phyloP scores from a whole-genome alignment of 257 asterid species.

The Solanum phureja region DNA sequence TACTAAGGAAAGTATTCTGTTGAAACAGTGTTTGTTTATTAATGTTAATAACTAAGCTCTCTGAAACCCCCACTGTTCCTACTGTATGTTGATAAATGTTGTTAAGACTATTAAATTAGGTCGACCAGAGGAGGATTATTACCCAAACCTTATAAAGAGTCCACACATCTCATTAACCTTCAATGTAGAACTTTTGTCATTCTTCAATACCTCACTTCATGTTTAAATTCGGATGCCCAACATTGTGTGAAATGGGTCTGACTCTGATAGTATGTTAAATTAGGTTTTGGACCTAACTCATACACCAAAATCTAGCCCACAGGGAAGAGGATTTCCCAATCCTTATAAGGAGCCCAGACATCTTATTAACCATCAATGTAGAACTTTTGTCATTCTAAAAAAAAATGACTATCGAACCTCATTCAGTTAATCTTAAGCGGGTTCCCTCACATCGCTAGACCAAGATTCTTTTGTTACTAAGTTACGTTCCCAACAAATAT shows the following conservation, averaged over 20 bases:
- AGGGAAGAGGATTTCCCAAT: too few relatives aligned
- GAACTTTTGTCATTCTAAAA: too few relatives aligned
- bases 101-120: not conserved
- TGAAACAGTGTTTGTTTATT: slow-evolving; percentile 1
- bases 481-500: too few relatives aligned
- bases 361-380: too few relatives aligned
- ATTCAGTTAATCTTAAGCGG: too few relatives aligned
- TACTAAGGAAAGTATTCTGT: slow-evolving; percentile 32
- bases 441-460: not conserved
- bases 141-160: not conserved
- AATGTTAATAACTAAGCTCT: slow-evolving; percentile 20
- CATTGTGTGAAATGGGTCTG: too few relatives aligned
- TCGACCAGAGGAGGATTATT: not conserved
- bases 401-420: not conserved
- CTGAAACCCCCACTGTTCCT: slow-evolving; percentile 2
- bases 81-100: not conserved
- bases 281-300: too few relatives aligned
- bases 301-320: too few relatives aligned
- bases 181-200: not conserved
- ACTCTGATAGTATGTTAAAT: too few relatives aligned
- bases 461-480: not conserved
- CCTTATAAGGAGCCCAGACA: too few relatives aligned
- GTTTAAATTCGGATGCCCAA: too few relatives aligned
- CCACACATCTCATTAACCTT: not conserved
- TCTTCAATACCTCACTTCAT: not conserved